Percentiles rank a stretch among this genome's conserved stretches.
These are phyloP conservation scores for Tulasnella sp. DNA, from an alignment of 768 basidiomycete species.

Conservation along the genomic window DNA sequence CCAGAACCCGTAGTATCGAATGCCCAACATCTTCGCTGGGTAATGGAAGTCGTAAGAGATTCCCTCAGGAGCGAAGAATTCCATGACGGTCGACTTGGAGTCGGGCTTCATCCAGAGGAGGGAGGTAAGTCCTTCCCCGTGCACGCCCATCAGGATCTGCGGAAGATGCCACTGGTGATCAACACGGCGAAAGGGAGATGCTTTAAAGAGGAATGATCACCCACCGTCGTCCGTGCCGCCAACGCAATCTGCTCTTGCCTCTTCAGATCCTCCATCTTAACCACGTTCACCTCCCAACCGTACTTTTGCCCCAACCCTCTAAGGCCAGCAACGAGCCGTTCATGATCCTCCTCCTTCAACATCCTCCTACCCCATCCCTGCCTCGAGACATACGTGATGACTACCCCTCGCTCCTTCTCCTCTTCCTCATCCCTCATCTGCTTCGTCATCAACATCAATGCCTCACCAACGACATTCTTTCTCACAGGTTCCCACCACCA, in stretches of 20 bases:
- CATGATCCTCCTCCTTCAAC: conserved; percentile 27
- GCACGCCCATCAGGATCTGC: conserved; percentile 59
- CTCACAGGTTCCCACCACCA: conserved; percentile 70
- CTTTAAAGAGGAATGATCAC: conserved; percentile 60
- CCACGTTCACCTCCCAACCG: conserved; percentile 37
- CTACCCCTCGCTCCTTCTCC: conserved; percentile 32
- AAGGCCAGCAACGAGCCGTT: conserved; percentile 27
- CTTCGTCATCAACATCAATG: conserved; percentile 21
- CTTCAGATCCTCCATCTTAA: conserved; percentile 30
- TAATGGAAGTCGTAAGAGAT: conserved; percentile 84
- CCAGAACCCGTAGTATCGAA: conserved; percentile 72
- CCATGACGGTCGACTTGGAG: conserved; percentile 64
- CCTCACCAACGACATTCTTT: conserved; percentile 12
- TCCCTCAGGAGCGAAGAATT: conserved; percentile 69
- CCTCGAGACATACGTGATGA: conserved; percentile 32
- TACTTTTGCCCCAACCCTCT: conserved; percentile 30
- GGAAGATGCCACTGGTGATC: conserved; percentile 20
- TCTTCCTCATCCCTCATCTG: conserved; percentile 33
- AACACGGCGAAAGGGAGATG: conserved; percentile 45
- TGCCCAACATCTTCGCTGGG: conserved; percentile 61
- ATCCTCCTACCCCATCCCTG: conserved; percentile 40
- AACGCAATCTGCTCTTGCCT: conserved; percentile 31
- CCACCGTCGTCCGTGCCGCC: conserved; percentile 29
- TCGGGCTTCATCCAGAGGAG: conserved; percentile 75
- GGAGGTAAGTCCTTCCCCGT: conserved; percentile 74